Percentiles rank a stretch among this genome's conserved stretches.
phyloP scores from a whole-genome alignment of 2,329 filamentous ascomycete species.

The Microcyclosporella mali region DNA sequence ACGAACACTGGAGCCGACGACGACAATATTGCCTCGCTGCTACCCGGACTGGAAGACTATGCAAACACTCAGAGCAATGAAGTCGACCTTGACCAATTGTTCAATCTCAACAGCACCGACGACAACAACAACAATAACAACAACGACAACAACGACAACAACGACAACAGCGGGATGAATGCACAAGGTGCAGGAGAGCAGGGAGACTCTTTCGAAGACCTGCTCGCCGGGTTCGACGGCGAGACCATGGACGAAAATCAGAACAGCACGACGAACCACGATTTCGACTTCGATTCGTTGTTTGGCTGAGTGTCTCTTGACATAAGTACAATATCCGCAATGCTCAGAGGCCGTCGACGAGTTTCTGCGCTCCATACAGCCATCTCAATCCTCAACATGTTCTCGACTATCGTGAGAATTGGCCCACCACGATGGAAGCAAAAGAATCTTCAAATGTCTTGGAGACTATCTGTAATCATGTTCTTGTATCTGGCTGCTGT shows the following conservation, averaged over 20 bases:
- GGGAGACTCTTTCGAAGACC: slow-evolving; percentile 30
- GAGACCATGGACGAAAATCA: slow-evolving; percentile 21
- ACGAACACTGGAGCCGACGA: slow-evolving; percentile 23
- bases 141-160: slow-evolving; percentile 12
- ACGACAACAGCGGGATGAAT: slow-evolving; percentile 12
- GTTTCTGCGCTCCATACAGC: too few species aligned
- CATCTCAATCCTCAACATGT: too few species aligned
- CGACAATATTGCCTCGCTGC: slow-evolving; percentile 32
- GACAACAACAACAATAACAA: slow-evolving; percentile 13
- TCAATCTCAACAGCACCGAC: slow-evolving; percentile 14
- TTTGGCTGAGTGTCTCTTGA: slow-evolving; percentile 17
- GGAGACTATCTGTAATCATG: too few species aligned
- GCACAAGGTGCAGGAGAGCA: slow-evolving; percentile 15
- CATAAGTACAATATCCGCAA: too few species aligned
- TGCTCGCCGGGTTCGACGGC: slow-evolving; percentile 29
- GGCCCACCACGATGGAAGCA: too few species aligned
- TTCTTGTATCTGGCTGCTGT: too few species aligned
- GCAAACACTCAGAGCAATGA: slow-evolving; percentile 29
- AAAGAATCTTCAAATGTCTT: too few species aligned
- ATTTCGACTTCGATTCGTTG: slow-evolving; percentile 19
- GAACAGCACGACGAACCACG: slow-evolving; percentile 2
- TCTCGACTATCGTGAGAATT: too few species aligned
- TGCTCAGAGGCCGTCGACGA: too few species aligned
- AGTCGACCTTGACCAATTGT: slow-evolving; percentile 25
- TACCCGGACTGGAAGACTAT: slow-evolving; percentile 39